Conservation (phyloP, 345 rosid species). For the Pseudoturritis turrita region DNA sequence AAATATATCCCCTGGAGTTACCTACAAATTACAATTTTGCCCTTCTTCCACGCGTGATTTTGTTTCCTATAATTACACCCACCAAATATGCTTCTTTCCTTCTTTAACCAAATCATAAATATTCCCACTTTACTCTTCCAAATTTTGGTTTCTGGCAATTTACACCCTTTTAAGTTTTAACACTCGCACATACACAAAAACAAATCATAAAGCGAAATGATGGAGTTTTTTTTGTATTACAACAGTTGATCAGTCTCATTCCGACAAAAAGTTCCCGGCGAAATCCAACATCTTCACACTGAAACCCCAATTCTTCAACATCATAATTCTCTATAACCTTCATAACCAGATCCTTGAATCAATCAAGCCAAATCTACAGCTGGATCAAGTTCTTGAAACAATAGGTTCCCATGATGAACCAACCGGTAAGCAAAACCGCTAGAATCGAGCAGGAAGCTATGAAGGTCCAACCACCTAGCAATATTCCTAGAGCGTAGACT, state of each 20-base stretch:
- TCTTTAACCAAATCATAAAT: conserved; percentile 4
- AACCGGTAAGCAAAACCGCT: conserved; percentile 55
- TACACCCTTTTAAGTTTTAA: background rate
- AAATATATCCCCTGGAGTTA: background rate
- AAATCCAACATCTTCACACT: background rate
- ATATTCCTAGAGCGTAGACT: conserved; percentile 46
- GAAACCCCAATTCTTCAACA: background rate
- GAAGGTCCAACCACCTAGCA: conserved; percentile 64
- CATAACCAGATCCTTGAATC: background rate
- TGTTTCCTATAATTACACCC: conserved; percentile 11
- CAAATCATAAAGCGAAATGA: background rate
- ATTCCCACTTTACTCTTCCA: background rate
- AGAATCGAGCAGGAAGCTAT: conserved; percentile 45
- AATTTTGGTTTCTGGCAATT: background rate
- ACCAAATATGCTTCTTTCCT: conserved; percentile 4
- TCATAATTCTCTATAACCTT: background rate
- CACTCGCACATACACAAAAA: background rate
- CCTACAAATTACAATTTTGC: background rate
- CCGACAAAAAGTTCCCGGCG: background rate
- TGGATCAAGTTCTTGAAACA: conserved; percentile 69
- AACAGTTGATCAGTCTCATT: background rate
- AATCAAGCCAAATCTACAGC: conserved; percentile 38
- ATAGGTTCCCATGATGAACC: conserved; percentile 81
- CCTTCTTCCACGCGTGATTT: conserved; percentile 25
- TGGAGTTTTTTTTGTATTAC: background rate